Evolutionary conservation across 2,329 filamentous ascomycete species (phyloP).

Genomic region (Phoma herbarum): DNA sequence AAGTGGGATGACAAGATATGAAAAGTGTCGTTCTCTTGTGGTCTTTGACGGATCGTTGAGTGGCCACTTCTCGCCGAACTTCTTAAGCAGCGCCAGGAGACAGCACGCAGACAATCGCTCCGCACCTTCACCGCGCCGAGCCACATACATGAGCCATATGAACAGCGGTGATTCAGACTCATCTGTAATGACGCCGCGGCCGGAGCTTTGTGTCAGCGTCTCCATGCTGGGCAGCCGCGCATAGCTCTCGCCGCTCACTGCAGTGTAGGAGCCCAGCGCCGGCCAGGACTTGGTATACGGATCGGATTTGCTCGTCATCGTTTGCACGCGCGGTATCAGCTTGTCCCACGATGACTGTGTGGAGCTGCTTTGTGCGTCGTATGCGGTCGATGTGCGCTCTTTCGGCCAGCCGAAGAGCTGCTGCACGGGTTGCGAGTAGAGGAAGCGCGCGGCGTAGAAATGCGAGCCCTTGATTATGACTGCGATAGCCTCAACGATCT

Average conservation of each 20-base stretch:
- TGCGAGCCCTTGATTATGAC: constrained; percentile 81
- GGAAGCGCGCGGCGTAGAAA: constrained; percentile 73
- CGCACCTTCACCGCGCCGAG: constrained; percentile 52
- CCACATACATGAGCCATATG: constrained; percentile 58
- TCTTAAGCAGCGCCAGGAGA: constrained; percentile 50
- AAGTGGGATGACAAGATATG: constrained; percentile 57
- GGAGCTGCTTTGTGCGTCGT: constrained; percentile 29
- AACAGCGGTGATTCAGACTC: constrained; percentile 58
- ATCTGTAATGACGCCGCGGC: constrained; percentile 46
- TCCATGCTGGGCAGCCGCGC: constrained; percentile 46
- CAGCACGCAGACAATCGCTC: constrained; percentile 55
- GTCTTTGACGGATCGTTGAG: constrained; percentile 49
- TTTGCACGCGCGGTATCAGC: constrained; percentile 52
- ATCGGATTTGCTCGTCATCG: constrained; percentile 51
- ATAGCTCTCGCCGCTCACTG: constrained; percentile 40
- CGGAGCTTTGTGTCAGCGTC: constrained; percentile 37
- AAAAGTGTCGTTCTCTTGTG: constrained; percentile 54
- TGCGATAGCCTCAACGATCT: constrained; percentile 78
- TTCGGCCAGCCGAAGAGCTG: constrained; percentile 46
- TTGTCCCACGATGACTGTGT: constrained; percentile 42
- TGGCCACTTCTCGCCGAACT: constrained; percentile 48
- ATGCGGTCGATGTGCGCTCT: constrained; percentile 28
- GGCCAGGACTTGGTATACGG: constrained; percentile 55
- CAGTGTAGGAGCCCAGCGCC: constrained; percentile 49
- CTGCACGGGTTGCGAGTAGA: constrained; percentile 55